These are phyloP conservation scores for Phlyctochytrium planicorne DNA, from an alignment of 192 early-diverging fungal genomes.

Conservation along the genomic window DNA sequence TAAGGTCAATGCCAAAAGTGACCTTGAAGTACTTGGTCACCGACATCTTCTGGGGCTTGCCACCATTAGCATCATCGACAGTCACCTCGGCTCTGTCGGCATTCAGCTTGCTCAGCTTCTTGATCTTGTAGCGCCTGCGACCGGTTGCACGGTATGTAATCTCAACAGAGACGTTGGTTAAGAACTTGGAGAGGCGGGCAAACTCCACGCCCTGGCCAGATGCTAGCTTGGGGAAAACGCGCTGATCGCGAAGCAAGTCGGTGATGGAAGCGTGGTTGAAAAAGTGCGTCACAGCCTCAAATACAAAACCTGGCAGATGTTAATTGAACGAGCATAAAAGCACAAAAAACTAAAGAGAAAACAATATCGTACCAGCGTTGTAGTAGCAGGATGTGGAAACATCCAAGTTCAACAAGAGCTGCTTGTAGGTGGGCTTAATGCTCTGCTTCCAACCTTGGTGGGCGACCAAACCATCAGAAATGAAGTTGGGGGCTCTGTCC, in stretches of 20 bases:
- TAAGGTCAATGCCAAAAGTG: slow-evolving; percentile 56
- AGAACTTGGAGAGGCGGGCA: slow-evolving; percentile 13
- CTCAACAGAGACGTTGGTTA: not conserved
- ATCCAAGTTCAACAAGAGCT: slow-evolving; percentile 15
- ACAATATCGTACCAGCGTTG: slow-evolving; percentile 8
- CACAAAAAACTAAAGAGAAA: not conserved
- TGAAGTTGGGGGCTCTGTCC: slow-evolving; percentile 18
- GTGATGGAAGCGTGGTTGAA: slow-evolving; percentile 13
- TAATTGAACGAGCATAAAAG: not conserved
- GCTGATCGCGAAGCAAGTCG: not conserved
- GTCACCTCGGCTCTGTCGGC: not conserved
- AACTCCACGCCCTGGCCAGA: not conserved
- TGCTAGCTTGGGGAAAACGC: not conserved
- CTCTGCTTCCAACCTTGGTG: slow-evolving; percentile 22
- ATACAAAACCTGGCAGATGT: not conserved
- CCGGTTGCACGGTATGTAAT: slow-evolving; percentile 9
- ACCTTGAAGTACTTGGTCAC: slow-evolving; percentile 44
- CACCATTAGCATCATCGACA: not conserved
- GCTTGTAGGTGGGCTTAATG: slow-evolving; percentile 14
- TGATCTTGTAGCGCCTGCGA: not conserved
- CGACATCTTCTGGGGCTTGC: not conserved
- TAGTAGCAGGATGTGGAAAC: slow-evolving; percentile 14
- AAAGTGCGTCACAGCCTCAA: slow-evolving; percentile 3
- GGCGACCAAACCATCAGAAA: slow-evolving; percentile 11
- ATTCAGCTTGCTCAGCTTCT: slow-evolving; percentile 3